phyloP scores from a whole-genome alignment of 1,139 yeast genomes.

The Taphrina wiesneri region DNA sequence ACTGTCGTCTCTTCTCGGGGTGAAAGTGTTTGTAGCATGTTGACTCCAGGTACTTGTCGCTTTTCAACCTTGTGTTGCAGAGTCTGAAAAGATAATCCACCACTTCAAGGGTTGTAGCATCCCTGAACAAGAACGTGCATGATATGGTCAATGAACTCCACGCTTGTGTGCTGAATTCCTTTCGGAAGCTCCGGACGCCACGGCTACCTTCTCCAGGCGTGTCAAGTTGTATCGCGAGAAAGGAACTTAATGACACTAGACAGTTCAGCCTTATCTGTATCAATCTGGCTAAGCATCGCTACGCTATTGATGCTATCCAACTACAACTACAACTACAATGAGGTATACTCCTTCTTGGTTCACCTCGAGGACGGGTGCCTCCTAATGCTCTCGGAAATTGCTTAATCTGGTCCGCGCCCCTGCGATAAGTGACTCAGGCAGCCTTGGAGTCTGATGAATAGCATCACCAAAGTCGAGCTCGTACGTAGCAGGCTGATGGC shows the following conservation, averaged over 20 bases:
- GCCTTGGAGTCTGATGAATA: background rate
- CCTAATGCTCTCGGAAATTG: background rate
- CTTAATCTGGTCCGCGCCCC: background rate
- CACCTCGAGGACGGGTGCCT: background rate
- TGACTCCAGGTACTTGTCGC: background rate
- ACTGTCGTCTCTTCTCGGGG: conserved; percentile 32
- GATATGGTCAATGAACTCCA: background rate
- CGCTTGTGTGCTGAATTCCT: background rate
- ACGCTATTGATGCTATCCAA: background rate
- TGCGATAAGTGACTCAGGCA: conserved; percentile 4
- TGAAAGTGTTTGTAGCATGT: conserved; percentile 25
- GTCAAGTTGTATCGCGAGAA: no score
- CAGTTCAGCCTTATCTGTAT: no score
- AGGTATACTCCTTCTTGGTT: no score
- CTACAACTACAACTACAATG: no score
- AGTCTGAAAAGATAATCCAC: no score
- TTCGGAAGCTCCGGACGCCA: background rate
- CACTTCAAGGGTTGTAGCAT: no score
- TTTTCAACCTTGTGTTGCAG: background rate
- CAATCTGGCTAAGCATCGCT: no score
- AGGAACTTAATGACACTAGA: no score
- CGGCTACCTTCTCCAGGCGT: no score
- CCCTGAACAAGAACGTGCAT: no score
- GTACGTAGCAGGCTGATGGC: background rate
- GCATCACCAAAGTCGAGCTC: background rate